Base-by-base conservation (phyloP, 371 early-diverging fungal genomes). In the Lichtheimia hyalospora region DNA sequence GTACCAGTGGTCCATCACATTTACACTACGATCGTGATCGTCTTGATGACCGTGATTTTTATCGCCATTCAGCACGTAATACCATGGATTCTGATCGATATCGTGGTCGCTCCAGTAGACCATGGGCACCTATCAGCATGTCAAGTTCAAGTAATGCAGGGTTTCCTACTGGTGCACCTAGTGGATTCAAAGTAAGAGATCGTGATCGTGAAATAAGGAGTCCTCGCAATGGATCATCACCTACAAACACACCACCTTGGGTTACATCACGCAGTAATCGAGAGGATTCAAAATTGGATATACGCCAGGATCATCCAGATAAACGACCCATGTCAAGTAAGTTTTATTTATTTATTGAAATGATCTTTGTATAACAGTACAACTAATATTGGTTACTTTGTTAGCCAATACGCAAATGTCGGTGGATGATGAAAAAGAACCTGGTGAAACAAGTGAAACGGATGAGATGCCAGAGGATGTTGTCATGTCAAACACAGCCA, bases 11-110 rank as follows among this genome's bases (percentile, higher is more conserved):
- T 1, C 54, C 24, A n/a, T n/a, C n/a, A n/a, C n/a, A n/a, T n/a
- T n/a, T n/a, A 7, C 74, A 77, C 49, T 74, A 77, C 50, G 78
- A 77, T 39, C 58, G 80, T 55, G 81, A 83, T 12, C 63, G 73
- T 39, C 34, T 46, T 5, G 68, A 69, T 41, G 82, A 80, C 41
- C 70, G 76, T 40, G 76, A 79, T 43, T 78, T 64, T 48, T 75
- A 78, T 52, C 64, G 63, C 48, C 69, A 62, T 34, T 58, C 46
- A 21, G 51, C 63, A 6, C 39, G 53, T 4, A 27, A 50, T 13
- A n/a, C 54, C 16, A 18, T 46, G 43, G 81, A 75, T 20, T 67
- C 67, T 49, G 77, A 77, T 49, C 63, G 81, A 5, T 75, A 73
- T 57, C 71, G 71, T 61, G 25, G 56, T 14, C 64, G 65, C 15